A percentile compares a stretch with the other conserved stretches of the same genome.
Evolutionary conservation across 805 yeast species (phyloP).

Genomic region (Candida jianshihensis): DNA sequence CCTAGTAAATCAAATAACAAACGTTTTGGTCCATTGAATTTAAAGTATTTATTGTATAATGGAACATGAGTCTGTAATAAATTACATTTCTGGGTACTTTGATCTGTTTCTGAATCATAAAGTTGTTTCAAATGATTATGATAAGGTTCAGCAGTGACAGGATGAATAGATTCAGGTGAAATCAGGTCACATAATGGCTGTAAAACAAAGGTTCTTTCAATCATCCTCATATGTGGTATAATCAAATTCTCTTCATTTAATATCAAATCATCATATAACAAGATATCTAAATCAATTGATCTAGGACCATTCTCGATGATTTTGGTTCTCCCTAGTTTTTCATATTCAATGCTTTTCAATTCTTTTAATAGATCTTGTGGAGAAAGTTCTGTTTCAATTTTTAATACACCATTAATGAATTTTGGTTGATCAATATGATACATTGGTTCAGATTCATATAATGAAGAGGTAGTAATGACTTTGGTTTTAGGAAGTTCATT

Average conservation of each 20-base stretch:
- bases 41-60: constrained; percentile 20
- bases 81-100: constrained; percentile 41
- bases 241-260: constrained; percentile 52
- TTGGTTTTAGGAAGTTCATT: constrained; percentile 25
- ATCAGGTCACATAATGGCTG: constrained; percentile 82
- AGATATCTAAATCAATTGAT: constrained; percentile 80
- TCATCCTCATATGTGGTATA: constrained; percentile 83
- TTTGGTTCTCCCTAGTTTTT: constrained; percentile 63
- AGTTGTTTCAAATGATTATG: constrained; percentile 58
- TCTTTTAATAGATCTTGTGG: constrained; percentile 60
- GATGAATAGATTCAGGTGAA: constrained; percentile 63
- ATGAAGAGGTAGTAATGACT: constrained; percentile 60
- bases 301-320: constrained; percentile 88
- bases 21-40: constrained; percentile 16
- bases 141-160: constrained; percentile 79
- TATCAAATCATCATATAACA: constrained; percentile 49
- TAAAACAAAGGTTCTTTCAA: constrained; percentile 85
- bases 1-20: constrained; percentile 39
- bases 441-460: constrained; percentile 92
- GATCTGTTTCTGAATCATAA: constrained; percentile 27
- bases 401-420: constrained; percentile 79
- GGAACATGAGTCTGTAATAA: constrained; percentile 48
- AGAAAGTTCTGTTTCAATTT: constrained; percentile 48
- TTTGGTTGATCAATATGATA: constrained; percentile 72
- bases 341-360: constrained; percentile 74